Conservation (phyloP, 2,329 filamentous ascomycete species). For the Xylariaceae sp. region DNA sequence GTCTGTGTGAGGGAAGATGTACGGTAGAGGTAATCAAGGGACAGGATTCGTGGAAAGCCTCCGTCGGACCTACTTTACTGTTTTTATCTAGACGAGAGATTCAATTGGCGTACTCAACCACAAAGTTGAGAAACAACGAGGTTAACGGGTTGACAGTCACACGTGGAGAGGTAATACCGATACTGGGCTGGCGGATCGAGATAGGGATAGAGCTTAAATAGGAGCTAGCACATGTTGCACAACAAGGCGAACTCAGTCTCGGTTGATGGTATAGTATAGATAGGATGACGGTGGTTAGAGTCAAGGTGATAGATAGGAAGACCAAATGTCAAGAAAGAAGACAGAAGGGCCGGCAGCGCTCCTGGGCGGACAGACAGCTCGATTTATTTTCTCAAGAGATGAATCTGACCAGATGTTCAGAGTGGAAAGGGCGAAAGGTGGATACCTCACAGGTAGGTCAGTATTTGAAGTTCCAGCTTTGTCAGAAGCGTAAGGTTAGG, state of each 20-base stretch:
- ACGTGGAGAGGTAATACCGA: conserved; percentile 25
- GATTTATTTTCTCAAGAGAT: conserved; percentile 5
- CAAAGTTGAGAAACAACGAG: conserved; percentile 15
- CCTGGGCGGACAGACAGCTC: too few species aligned
- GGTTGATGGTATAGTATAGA: too few species aligned
- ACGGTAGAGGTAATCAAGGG: background rate
- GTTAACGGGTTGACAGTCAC: conserved; percentile 20
- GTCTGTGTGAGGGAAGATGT: too few species aligned
- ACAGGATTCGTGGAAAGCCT: too few species aligned
- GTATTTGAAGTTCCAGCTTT: too few species aligned
- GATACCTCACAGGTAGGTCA: too few species aligned
- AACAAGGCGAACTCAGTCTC: conserved; percentile 10
- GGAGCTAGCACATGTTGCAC: conserved; percentile 27
- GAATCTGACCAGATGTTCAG: conserved; percentile 13
- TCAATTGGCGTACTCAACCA: conserved; percentile 21
- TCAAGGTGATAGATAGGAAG: too few species aligned
- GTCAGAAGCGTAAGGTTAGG: background rate
- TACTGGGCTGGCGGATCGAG: conserved; percentile 19
- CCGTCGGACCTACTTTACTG: too few species aligned
- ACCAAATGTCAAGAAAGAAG: too few species aligned
- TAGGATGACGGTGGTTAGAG: too few species aligned
- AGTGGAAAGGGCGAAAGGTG: conserved; percentile 9
- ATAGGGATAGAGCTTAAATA: conserved; percentile 14
- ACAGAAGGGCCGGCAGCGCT: too few species aligned
- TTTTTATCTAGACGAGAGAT: too few species aligned